A percentile compares a stretch with the other conserved stretches of the same genome.
Conservation (phyloP, 495 filamentous ascomycete genomes). For the Talaromyces thailandensis region DNA sequence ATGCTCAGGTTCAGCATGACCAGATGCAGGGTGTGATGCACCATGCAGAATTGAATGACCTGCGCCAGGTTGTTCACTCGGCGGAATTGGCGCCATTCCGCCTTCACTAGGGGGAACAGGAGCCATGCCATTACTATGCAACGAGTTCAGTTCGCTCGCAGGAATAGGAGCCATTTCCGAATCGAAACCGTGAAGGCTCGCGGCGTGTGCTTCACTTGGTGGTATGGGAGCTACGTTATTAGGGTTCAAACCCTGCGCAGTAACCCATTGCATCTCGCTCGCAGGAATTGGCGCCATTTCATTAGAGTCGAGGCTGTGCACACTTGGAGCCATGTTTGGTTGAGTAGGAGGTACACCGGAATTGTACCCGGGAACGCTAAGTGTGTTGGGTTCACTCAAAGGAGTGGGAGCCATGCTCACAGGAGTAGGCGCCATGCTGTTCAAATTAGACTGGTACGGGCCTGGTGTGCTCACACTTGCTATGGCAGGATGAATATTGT, state of each 20-base stretch:
- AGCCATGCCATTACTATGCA: not conserved
- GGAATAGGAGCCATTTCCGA: not conserved
- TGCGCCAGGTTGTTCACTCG: too few species aligned
- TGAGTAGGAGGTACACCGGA: not conserved
- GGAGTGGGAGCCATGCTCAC: not conserved
- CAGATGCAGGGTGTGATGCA: too few species aligned
- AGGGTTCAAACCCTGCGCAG: not conserved
- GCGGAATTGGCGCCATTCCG: not conserved
- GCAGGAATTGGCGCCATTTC: conserved; percentile 1
- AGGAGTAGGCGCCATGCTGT: not conserved
- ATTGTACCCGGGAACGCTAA: not conserved
- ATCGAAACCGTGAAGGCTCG: not conserved
- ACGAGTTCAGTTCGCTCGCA: not conserved
- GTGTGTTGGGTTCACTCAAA: not conserved
- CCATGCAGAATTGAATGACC: too few species aligned
- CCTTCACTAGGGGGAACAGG: not conserved
- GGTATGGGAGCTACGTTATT: not conserved
- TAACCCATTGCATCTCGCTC: not conserved
- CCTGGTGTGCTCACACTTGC: not conserved
- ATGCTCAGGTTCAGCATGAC: too few species aligned
- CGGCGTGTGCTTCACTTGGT: not conserved
- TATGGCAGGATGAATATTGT: not conserved
- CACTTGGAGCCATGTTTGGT: not conserved
- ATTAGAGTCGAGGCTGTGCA: not conserved
- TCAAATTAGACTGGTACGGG: not conserved